These are phyloP conservation scores for Neofusicoccum laricinum DNA, from an alignment of 2,329 filamentous ascomycete species.

Conservation along the genomic window DNA sequence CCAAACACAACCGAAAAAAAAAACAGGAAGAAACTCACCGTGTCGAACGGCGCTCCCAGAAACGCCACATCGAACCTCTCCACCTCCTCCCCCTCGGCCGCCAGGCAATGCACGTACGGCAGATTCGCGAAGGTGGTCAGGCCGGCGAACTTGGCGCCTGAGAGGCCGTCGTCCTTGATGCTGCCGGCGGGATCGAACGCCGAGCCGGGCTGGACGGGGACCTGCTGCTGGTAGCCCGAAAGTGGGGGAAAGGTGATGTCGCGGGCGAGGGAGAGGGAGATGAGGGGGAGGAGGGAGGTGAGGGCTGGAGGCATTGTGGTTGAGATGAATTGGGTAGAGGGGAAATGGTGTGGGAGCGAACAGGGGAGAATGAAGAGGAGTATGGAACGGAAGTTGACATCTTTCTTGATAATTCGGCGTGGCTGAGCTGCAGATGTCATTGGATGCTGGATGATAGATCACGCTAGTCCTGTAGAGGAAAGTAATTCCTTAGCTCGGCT, in stretches of 20 bases:
- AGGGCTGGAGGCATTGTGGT: background rate
- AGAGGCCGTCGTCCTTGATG: slow-evolving; percentile 26
- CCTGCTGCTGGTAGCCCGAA: slow-evolving; percentile 34
- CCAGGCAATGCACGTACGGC: slow-evolving; percentile 48
- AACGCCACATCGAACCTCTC: slow-evolving; percentile 50
- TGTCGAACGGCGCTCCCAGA: slow-evolving; percentile 50
- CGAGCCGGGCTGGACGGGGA: slow-evolving; percentile 19
- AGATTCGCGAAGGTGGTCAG: slow-evolving; percentile 48
- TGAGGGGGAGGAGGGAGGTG: background rate
- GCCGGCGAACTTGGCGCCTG: slow-evolving; percentile 37
- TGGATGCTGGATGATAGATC: background rate
- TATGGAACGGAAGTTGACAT: background rate
- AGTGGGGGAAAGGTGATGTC: slow-evolving; percentile 46
- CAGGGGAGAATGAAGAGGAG: no score
- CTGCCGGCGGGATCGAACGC: slow-evolving; percentile 19
- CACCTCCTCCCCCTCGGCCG: slow-evolving; percentile 30
- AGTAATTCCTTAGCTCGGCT: background rate
- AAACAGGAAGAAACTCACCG: slow-evolving; percentile 30
- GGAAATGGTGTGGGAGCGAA: no score
- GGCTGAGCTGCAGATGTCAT: background rate
- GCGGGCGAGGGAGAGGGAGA: slow-evolving; percentile 23
- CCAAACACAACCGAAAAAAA: background rate
- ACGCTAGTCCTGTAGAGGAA: background rate
- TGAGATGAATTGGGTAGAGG: no score
- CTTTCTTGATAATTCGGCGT: background rate